Evolutionary conservation across 106 monocot species (phyloP).

Genomic region (Apostasia ramifera): DNA sequence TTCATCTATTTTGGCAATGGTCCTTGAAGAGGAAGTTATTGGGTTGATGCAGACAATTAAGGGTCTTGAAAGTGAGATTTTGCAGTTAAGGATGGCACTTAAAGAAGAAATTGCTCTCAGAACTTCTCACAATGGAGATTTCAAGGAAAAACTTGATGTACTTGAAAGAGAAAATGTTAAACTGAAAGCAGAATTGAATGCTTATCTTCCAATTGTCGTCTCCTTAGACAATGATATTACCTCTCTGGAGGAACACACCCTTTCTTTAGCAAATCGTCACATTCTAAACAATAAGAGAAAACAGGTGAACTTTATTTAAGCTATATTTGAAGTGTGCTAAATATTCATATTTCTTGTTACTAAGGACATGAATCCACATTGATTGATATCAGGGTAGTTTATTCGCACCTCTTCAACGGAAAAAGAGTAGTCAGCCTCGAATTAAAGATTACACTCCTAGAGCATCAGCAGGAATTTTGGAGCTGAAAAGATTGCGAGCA

Average conservation of each 20-base stretch:
- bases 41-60: constrained; percentile 41
- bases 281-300: constrained; percentile 7
- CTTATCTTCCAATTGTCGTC: constrained; percentile 29
- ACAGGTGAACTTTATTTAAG: constrained; percentile 28
- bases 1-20: constrained; percentile 31
- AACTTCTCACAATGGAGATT: constrained; percentile 17
- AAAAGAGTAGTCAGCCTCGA: not conserved
- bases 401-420: not conserved
- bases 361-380: no score
- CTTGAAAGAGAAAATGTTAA: constrained; percentile 41
- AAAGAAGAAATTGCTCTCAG: constrained; percentile 29
- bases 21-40: constrained; percentile 53
- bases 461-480: constrained; percentile 17
- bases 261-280: constrained; percentile 25
- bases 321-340: not conserved
- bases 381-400: not conserved
- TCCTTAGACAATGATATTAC: constrained; percentile 31
- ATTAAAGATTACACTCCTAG: not conserved
- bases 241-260: constrained; percentile 36
- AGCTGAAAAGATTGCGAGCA: constrained; percentile 38
- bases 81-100: constrained; percentile 29
- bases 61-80: constrained; percentile 34
- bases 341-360: no score
- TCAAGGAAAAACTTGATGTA: constrained; percentile 32
- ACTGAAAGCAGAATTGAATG: constrained; percentile 51